These are phyloP conservation scores for Acanthamoeba royreba DNA, from an alignment of 208 protist species.

Conservation along the genomic window DNA sequence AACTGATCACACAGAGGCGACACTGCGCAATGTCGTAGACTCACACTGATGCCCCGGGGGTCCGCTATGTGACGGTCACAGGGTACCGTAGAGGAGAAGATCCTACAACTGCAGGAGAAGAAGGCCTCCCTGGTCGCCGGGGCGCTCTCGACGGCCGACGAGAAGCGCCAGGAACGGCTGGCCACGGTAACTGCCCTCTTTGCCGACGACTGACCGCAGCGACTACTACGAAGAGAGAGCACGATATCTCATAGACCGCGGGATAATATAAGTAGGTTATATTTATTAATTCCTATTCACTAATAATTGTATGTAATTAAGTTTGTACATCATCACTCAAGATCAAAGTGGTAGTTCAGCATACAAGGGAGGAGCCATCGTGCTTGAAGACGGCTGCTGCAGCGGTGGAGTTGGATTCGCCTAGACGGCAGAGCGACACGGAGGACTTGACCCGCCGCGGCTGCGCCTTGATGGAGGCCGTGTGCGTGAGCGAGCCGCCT, in stretches of 20 bases:
- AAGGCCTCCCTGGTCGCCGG: constrained; percentile 60
- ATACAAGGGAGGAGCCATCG: too few relatives aligned
- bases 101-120: constrained; percentile 66
- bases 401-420: too few relatives aligned
- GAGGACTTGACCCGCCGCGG: neutral
- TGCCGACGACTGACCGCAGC: too few relatives aligned
- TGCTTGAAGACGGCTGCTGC: too few relatives aligned
- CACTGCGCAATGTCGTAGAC: neutral
- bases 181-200: too few relatives aligned
- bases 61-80: neutral
- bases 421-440: neutral
- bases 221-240: too few relatives aligned
- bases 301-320: too few relatives aligned
- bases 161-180: neutral
- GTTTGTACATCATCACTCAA: too few relatives aligned
- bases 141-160: neutral
- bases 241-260: too few relatives aligned
- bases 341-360: too few relatives aligned
- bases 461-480: neutral
- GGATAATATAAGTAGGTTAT: too few relatives aligned
- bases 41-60: neutral
- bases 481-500: neutral
- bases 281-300: too few relatives aligned
- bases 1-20: neutral
- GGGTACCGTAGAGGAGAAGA: constrained; percentile 66